Base-by-base conservation (phyloP, 1,139 yeast species). In the Pichia sp. region DNA sequence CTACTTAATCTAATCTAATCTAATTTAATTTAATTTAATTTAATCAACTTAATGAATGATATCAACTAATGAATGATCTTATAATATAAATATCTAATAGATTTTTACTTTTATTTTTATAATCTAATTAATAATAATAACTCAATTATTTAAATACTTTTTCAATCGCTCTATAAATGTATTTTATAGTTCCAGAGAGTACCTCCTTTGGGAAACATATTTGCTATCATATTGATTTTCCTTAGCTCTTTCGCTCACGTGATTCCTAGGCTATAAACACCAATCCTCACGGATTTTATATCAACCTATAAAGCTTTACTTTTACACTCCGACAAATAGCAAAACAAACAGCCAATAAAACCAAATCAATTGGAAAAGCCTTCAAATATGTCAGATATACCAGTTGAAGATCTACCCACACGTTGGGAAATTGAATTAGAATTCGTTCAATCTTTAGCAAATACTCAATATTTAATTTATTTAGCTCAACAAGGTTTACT, bases 381-480 rank as follows among this genome's bases (percentile, higher is more conserved):
- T 12, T 12, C 18, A 5, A 8, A 5, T 9, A 34, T 28, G 38
- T 8, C 28, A n/a, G 32, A 21, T 7, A 35, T 35, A 11, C 31
- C 26, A 9, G 22, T 18, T 20, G 18, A 18, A 17, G 53, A 54
- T 32, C 67, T 80, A 22, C 91, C 93, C 12, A 74, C 83, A 10
- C 61, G 93, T 50, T 84, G 89, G 84, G 94, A 84, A 53, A 76
- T 83, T 26, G 94, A 83, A 54, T 68, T 83, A 26, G 94, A 83
- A 56, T 84, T 84, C 59, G 85, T 84, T 6, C 95, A 84, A 60
- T 77, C 89, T n/a, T 67, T 84, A 38, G 77, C 89, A 17, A 84
- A 84, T 56, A 79, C 85, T 34, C 88, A 78, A 59, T 84, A 84
- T 52, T 66, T 84, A 44, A 77, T 79, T 53, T 82, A 74, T 52